phyloP scores from a whole-genome alignment of 371 early-diverging fungal species.

The Aphelidium insulamus region DNA sequence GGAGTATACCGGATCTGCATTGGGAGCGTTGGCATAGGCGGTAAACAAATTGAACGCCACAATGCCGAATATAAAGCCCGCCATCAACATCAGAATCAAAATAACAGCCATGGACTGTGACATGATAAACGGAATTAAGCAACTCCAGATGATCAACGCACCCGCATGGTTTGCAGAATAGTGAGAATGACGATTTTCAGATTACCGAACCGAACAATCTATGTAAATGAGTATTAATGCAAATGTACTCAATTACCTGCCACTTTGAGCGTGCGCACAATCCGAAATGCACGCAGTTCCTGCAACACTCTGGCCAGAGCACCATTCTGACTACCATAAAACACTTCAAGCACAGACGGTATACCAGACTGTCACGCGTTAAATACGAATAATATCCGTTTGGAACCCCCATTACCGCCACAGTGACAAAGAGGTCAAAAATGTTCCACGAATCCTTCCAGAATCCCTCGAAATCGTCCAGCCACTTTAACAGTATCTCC shows the following conservation, averaged over 20 bases:
- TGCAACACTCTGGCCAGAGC: not conserved
- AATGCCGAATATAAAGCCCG: slow-evolving; percentile 9
- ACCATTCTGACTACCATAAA: not conserved
- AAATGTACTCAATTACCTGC: not conserved
- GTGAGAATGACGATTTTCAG: slow-evolving; percentile 15
- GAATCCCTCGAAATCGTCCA: slow-evolving; percentile 7
- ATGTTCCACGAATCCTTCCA: slow-evolving; percentile 17
- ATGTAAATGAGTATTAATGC: not conserved
- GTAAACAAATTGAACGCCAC: slow-evolving; percentile 13
- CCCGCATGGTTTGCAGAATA: slow-evolving; percentile 13
- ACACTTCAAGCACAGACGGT: no score
- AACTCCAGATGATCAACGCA: no score
- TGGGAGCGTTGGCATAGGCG: no score
- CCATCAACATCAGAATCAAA: slow-evolving; percentile 11
- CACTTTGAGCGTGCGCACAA: slow-evolving; percentile 11
- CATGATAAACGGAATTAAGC: no score
- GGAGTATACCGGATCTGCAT: no score
- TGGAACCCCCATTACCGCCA: no score
- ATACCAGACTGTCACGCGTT: no score
- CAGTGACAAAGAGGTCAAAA: slow-evolving; percentile 9
- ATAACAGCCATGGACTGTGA: slow-evolving; percentile 16
- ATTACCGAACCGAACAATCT: slow-evolving; percentile 7
- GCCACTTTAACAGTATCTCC: slow-evolving; percentile 12
- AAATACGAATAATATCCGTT: no score
- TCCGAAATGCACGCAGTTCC: slow-evolving; percentile 8